Base-by-base conservation (phyloP, 108 stramenopile genomes). In the Cyclotella atomus region DNA sequence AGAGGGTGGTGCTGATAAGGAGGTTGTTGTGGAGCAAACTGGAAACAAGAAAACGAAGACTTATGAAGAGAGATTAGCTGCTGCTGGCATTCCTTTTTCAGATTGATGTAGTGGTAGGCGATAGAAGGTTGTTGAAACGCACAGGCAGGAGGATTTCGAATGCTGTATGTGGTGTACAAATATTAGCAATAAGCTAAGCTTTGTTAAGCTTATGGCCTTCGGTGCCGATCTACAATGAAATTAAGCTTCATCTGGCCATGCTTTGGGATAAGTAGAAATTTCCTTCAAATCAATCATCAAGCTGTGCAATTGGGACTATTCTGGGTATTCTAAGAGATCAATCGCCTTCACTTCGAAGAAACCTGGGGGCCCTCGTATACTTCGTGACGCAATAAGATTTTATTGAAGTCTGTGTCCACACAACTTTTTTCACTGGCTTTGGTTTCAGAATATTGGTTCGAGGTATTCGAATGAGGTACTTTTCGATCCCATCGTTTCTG, bases 1-100 rank as follows among this genome's bases (percentile, higher is more conserved):
- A 32, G 84, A 70, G 19, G 72, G 35, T 16, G 53, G 16, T 53
- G 77, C 52, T 14, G 76, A 72, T 38, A 62, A 35, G 27, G 44
- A 21, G 10, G 69, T 57, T 23, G 76, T 55, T 9, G 75, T 29
- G 20, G 57, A 82, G 21, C 16, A 49, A 7, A 55, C 45, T 57
- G 73, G 38, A 35, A 82, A 79, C 35, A 65, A 63, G 43, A 86
- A 88, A 41, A 84, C 86, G 65, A 95, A 92, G 66, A 70, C 88
- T 0, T 95, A 95, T 70, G 90, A 95, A 63, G 91, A 93, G 59
- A 77, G 89, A 46, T 69, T 95, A 67, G 88, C 87, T 41, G 91
- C 90, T 12, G 95, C 95, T 9, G 95, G 95, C 16, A 95, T 95
- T 78, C 95, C 95, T 27, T 93, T 93, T 69, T 87, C 89, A 10